Percentiles rank a stretch among this genome's conserved stretches.
These are phyloP conservation scores for Aspergillus sclerotiicarbonarius DNA, from an alignment of 495 filamentous ascomycete genomes.

Conservation along the genomic window DNA sequence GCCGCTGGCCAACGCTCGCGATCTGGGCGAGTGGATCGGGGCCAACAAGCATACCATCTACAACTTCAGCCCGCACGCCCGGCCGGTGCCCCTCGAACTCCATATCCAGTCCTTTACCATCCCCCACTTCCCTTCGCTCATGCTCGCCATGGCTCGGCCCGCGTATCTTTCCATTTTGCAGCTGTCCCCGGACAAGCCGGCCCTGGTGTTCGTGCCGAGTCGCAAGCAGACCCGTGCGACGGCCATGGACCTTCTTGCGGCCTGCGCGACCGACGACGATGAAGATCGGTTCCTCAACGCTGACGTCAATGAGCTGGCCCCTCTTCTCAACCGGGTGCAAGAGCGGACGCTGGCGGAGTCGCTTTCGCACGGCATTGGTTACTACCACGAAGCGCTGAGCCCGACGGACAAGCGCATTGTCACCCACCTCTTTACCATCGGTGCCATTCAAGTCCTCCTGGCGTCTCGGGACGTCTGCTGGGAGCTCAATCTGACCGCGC, in stretches of 20 bases:
- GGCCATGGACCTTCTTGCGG: slow-evolving; percentile 81
- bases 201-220: slow-evolving; percentile 86
- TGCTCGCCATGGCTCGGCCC: slow-evolving; percentile 97
- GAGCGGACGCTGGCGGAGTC: slow-evolving; percentile 87
- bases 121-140: slow-evolving; percentile 94
- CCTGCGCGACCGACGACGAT: slow-evolving; percentile 82
- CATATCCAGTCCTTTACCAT: slow-evolving; percentile 95
- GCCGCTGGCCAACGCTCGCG: slow-evolving; percentile 85
- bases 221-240: slow-evolving; percentile 89
- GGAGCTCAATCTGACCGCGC: slow-evolving; percentile 86
- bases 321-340: slow-evolving; percentile 75
- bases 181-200: slow-evolving; percentile 82
- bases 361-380: slow-evolving; percentile 93
- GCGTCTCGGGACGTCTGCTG: slow-evolving; percentile 95
- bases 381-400: slow-evolving; percentile 92
- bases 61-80: slow-evolving; percentile 93
- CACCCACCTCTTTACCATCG: slow-evolving; percentile 82
- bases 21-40: slow-evolving; percentile 97
- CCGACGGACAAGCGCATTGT: slow-evolving; percentile 90
- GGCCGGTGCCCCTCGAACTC: slow-evolving; percentile 84
- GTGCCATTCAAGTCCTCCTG: slow-evolving; percentile 89
- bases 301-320: slow-evolving; percentile 73
- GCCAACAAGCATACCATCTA: slow-evolving; percentile 98
- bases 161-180: slow-evolving; percentile 82
- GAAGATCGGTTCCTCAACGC: slow-evolving; percentile 92